Base-by-base conservation (phyloP, 208 protist species). In the Leishmania mexicana region DNA sequence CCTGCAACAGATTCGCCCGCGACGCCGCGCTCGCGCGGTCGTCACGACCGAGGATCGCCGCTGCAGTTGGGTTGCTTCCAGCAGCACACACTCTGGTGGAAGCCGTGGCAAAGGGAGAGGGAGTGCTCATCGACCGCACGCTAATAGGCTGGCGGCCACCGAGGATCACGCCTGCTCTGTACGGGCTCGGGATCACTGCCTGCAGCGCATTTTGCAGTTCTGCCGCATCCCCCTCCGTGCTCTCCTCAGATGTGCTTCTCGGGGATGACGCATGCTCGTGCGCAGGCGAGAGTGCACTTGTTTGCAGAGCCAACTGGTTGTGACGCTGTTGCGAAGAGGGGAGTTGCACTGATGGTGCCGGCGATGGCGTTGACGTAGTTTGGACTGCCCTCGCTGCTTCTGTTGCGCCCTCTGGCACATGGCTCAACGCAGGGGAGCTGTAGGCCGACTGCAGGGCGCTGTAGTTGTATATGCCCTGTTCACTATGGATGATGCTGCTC, bases 401-500 rank as follows among this genome's bases (percentile, higher is more conserved):
- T 49, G 45, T 58, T 58, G 73, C 19, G 3, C 80, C 76, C 28
- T 84, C 76, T 24, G 70, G 53, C 31, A 83, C 57, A 40, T 83
- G 79, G 67, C 78, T 82, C 73, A 75, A 45, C 15, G 70, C 78
- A 13, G 85, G 81, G 35, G 85, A 85, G 72, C 81, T 79, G 38
- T 38, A 60, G 7, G 73, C 74, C n/a, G 85, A 85, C 51, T 58
- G 62, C 21, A 86, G 47, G 31, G 67, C 64, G 57, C 85, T 83
- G 79, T 81, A 86, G 60, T 58, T 80, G 76, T 83, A 88, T 7
- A 51, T 72, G 51, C 68, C 81, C 54, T 83, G 75, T 7, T 86
- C 81, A 57, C 81, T 88, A 60, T 58, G 84, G 31, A 81, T 64
- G 35, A 85, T 49, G 58, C 81, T 88, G 49, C 81, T 76, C 10